Base-by-base conservation (phyloP, 352 stramenopile species). In the Globisporangium irregulare region DNA sequence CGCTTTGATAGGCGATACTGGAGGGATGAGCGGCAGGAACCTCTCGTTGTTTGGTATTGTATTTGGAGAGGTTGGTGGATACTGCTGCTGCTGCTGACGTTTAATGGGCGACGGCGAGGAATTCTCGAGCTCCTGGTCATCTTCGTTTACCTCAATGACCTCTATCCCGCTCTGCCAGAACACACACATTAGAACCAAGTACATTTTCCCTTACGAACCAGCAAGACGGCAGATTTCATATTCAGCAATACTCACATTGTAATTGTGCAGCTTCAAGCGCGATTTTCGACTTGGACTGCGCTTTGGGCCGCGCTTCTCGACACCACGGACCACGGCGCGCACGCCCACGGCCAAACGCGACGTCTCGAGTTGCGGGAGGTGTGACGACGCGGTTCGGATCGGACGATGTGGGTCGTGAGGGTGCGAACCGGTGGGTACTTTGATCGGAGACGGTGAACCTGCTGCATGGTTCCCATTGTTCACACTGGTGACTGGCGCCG, bases 211-310 rank as follows among this genome's bases (percentile, higher is more conserved):
- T 14, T 18, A 15, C 14, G 38, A 7, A 48, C 14, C 14, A 48
- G 5, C 38, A 48, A 48, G 38, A 48, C 3, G 38, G 38, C 4
- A 36, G 38, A 14, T 14, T n/a, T 48, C 38, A 48, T 18, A 48
- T 12, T 12, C n/a, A 36, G 18, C 43, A 15, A 14, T 18, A 41
- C 75, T 50, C 79, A 88, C 79, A 24, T 61, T 81, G 72, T 90
- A 87, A 63, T 91, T 91, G 59, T 90, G 83, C 12, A 87, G 70
- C 54, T 82, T 76, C 3, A 84, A 70, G 0, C 81, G 66, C 8
- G 80, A 82, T 14, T 89, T 82, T n/a, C 81, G 76, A 46, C 81
- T 89, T 46, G 82, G 81, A 67, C 73, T 82, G 32, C 70, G 69
- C 53, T 74, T 69, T 43, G 77, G 80, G 0, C 79, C 80, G 48